These are phyloP conservation scores for Colletotrichum scovillei DNA, from an alignment of 2,329 filamentous ascomycete genomes.

Conservation along the genomic window DNA sequence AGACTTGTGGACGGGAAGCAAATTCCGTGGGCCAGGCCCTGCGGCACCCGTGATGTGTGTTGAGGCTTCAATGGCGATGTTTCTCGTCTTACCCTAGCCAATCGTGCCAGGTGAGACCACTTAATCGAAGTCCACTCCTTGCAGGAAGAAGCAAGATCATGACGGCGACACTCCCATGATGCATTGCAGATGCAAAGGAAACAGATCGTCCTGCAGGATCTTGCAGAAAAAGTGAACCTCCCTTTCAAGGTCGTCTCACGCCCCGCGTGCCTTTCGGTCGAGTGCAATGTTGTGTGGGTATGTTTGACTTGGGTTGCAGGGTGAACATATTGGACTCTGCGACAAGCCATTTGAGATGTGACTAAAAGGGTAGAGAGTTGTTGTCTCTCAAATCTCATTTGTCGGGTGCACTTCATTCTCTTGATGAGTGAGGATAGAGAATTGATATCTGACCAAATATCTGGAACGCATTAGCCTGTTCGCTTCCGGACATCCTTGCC, in stretches of 20 bases:
- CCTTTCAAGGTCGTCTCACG: neutral
- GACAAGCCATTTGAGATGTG: neutral
- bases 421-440: neutral
- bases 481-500: neutral
- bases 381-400: conserved; percentile 1
- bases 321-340: neutral
- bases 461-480: conserved; percentile 8
- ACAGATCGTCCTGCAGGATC: conserved; percentile 33
- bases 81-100: neutral
- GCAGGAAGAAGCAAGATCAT: conserved; percentile 14
- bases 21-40: neutral
- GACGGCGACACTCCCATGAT: neutral
- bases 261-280: neutral
- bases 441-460: conserved; percentile 29
- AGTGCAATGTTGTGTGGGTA: neutral
- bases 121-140: conserved; percentile 5
- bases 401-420: conserved; percentile 10
- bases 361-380: neutral
- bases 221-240: conserved; percentile 13
- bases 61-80: neutral
- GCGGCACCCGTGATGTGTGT: neutral
- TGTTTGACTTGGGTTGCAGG: conserved; percentile 3
- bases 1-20: neutral
- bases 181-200: neutral
- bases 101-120: conserved; percentile 3